Percentiles rank a stretch among this genome's conserved stretches.
phyloP scores from a whole-genome alignment of 1,284 basidiomycete species.

The Sanghuangporus weigelae region DNA sequence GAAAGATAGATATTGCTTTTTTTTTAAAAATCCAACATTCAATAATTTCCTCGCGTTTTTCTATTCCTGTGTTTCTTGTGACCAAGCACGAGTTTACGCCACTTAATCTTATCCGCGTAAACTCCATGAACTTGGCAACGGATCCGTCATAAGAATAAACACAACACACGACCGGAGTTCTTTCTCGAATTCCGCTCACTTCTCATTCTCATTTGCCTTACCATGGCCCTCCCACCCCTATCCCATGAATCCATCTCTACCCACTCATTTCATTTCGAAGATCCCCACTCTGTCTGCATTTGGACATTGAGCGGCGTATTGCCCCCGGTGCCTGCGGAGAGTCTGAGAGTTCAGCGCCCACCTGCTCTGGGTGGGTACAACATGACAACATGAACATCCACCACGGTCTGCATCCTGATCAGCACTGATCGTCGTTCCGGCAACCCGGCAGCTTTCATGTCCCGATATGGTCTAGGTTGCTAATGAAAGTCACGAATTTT shows the following conservation, averaged over 20 bases:
- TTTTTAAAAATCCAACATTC: too few relatives aligned
- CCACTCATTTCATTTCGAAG: background rate
- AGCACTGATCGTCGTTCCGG: background rate
- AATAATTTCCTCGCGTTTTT: too few relatives aligned
- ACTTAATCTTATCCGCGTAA: background rate
- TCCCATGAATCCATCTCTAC: background rate
- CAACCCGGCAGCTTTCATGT: background rate
- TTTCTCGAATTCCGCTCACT: background rate
- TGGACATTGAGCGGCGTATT: background rate
- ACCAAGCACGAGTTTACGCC: too few relatives aligned
- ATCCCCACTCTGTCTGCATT: background rate
- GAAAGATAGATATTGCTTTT: too few relatives aligned
- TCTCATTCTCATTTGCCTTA: too few relatives aligned
- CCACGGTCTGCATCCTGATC: background rate
- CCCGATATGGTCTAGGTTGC: background rate
- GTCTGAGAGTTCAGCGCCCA: background rate
- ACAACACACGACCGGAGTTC: background rate
- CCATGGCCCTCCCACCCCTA: background rate
- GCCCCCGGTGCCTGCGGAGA: background rate
- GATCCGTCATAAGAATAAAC: background rate
- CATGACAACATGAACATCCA: too few relatives aligned
- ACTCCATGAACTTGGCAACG: background rate
- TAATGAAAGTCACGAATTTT: constrained; percentile 2
- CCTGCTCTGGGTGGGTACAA: too few relatives aligned
- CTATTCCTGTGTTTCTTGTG: too few relatives aligned